These are phyloP conservation scores for Nepenthes alata DNA, from an alignment of 179 eudicot species.

Conservation along the genomic window DNA sequence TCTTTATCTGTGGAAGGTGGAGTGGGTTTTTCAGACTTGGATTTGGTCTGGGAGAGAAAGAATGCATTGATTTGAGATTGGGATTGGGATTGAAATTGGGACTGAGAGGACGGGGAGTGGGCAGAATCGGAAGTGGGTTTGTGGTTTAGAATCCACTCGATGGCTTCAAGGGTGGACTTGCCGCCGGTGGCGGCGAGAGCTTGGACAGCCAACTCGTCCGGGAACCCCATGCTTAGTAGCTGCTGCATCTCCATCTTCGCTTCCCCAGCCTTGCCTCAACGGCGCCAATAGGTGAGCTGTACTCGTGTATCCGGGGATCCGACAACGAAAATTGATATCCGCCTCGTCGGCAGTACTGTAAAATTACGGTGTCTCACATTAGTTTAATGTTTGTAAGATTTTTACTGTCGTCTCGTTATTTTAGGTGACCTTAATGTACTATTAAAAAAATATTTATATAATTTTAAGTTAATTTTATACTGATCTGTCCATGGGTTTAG, in stretches of 20 bases:
- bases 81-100: slow-evolving; percentile 4
- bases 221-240: slow-evolving; percentile 68
- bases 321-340: no score
- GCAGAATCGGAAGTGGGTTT: slow-evolving; percentile 4
- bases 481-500: no score
- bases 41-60: slow-evolving; percentile 21
- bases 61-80: slow-evolving; percentile 45
- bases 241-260: slow-evolving; percentile 23
- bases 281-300: no score
- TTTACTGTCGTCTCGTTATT: no score
- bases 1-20: slow-evolving; percentile 8
- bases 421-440: no score
- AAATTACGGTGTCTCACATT: no score
- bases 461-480: no score
- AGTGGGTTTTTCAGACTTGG: slow-evolving; percentile 12
- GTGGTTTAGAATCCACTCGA: slow-evolving; percentile 57
- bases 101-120: slow-evolving; percentile 13
- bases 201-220: slow-evolving; percentile 33
- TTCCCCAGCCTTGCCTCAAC: not conserved
- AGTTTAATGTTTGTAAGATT: no score
- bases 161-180: slow-evolving; percentile 31
- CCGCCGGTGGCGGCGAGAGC: slow-evolving; percentile 58
- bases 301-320: no score
- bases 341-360: no score
- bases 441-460: no score